phyloP scores from a whole-genome alignment of 371 early-diverging fungal species.

The Cokeromyces recurvatus region DNA sequence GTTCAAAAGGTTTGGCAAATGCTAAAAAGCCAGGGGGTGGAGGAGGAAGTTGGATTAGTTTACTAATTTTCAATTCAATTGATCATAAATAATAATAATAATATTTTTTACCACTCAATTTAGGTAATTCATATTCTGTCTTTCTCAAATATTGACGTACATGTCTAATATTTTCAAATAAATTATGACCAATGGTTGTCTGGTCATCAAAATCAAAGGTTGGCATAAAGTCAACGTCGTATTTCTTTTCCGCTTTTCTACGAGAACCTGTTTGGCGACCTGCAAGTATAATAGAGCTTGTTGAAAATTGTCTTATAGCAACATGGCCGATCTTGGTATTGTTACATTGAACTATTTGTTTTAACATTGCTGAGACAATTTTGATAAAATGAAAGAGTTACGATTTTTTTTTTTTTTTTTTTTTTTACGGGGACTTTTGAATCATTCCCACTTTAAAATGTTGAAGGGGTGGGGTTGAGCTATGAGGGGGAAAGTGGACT shows the following conservation, averaged over 20 bases:
- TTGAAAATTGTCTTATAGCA: constrained; percentile 20
- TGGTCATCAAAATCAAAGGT: constrained; percentile 58
- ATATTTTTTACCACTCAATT: constrained; percentile 58
- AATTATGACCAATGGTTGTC: constrained; percentile 53
- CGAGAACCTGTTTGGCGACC: constrained; percentile 34
- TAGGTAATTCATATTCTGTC: constrained; percentile 61
- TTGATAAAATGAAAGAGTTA: no score
- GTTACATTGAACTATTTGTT: neutral
- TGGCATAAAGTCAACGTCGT: constrained; percentile 52
- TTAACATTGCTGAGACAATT: constrained; percentile 6
- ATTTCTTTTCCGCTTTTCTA: constrained; percentile 40
- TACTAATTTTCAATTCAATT: neutral
- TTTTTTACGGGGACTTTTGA: no score
- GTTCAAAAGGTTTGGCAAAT: constrained; percentile 54
- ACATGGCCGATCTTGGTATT: neutral
- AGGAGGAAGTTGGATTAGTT: neutral
- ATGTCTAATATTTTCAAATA: constrained; percentile 52
- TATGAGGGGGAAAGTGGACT: no score
- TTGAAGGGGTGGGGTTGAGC: no score
- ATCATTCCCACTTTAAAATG: no score
- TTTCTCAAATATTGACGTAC: constrained; percentile 64
- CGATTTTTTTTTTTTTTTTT: no score
- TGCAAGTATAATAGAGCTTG: constrained; percentile 22
- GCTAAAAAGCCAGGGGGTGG: constrained; percentile 32
- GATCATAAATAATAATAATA: neutral